Base-by-base conservation (phyloP, 768 basidiomycete species). In the Serendipita sp. region DNA sequence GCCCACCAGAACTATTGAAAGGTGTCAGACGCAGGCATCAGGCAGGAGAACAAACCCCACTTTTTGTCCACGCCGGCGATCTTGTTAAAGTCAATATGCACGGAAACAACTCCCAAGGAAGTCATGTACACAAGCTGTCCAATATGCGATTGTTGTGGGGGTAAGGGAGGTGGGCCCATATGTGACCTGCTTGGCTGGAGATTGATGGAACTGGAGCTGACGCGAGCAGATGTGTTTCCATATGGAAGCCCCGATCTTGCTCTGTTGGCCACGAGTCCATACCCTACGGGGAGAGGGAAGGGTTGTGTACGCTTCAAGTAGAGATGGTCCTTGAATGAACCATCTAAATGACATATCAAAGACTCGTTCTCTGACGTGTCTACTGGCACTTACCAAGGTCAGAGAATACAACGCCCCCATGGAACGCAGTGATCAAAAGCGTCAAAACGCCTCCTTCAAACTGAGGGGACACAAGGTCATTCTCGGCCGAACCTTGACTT, bases 1-100 rank as follows among this genome's bases (percentile, higher is more conserved):
- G 82, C 46, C 76, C 80, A 10, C 55, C 55, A n/a, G 55, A 60
- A 27, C 55, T 60, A n/a, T 60, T 23, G 23, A 10, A 4, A 36
- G 6, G 5, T 13, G 23, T 60, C 2, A 60, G 55, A 27, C 2
- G 55, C 8, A 11, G 27, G 11, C 6, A 60, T 60, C 11, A 6
- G 8, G 34, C 11, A 18, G 48, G n/a, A n/a, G 16, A 18, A 52
- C 1, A n/a, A 36, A 10, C 10, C 55, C 31, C 34, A 31, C 55
- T n/a, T 11, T 60, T 29, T 34, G 31, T 60, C 55, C 16, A 60
- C 55, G 6, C 33, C 34, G 27, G 33, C 55, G 3, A 60, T 60
- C 33, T 60, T 60, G 16, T 60, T 27, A 60, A 60, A 60, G 55
- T 60, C 55, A 10, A 60, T 23, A 8, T 29, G 23, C 23, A 60